phyloP scores from a whole-genome alignment of 352 stramenopile species.

The Saprolegnia parasitica region DNA sequence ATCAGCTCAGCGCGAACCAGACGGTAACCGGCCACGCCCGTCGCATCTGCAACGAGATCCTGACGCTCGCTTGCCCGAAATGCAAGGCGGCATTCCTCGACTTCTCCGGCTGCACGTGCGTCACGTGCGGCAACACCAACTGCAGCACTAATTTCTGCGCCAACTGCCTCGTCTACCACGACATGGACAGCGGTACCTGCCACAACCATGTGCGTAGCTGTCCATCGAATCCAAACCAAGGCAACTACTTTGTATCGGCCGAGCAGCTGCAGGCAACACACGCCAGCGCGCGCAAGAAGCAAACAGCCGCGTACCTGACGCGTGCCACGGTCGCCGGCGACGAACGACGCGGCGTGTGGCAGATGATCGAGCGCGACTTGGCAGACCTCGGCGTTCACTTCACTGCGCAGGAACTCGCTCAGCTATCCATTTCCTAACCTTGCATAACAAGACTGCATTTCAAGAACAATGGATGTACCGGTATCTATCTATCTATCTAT shows the following conservation, averaged over 20 bases:
- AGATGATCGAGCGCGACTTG: not conserved
- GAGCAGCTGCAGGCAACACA: not conserved
- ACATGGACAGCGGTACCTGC: not conserved
- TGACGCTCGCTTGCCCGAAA: slow-evolving; percentile 33
- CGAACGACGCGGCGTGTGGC: not conserved
- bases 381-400: not conserved
- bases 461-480: no score
- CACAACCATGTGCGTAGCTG: not conserved
- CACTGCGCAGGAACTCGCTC: not conserved
- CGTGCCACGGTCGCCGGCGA: not conserved
- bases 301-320: not conserved
- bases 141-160: slow-evolving; percentile 33
- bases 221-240: not conserved
- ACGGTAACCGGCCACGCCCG: slow-evolving; percentile 24
- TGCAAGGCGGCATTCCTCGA: slow-evolving; percentile 33
- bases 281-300: not conserved
- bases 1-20: slow-evolving; percentile 5
- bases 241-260: no score
- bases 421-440: no score
- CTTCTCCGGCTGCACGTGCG: slow-evolving; percentile 33
- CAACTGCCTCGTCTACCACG: slow-evolving; percentile 32
- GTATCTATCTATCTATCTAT: no score
- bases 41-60: slow-evolving; percentile 32
- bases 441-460: no score
- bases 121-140: slow-evolving; percentile 32